A percentile compares a stretch with the other conserved stretches of the same genome.
phyloP scores from a whole-genome alignment of 768 basidiomycete species.

The Hysterangium stoloniferum region DNA sequence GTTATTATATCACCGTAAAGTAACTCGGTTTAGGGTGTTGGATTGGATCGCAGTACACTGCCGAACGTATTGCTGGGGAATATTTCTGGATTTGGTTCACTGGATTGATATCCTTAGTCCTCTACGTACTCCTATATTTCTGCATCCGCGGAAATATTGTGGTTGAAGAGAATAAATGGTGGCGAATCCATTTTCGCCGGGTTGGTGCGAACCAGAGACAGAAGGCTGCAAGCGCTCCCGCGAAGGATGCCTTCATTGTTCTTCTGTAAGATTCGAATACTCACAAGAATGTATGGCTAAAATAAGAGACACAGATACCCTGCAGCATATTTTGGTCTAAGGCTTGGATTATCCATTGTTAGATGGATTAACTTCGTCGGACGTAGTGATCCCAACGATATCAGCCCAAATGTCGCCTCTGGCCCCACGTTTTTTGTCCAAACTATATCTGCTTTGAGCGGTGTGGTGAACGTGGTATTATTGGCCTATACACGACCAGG shows the following conservation, averaged over 20 bases:
- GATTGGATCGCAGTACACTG: slow-evolving; percentile 26
- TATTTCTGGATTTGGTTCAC: slow-evolving; percentile 41
- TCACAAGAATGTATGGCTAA: not conserved
- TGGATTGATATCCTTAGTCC: slow-evolving; percentile 24
- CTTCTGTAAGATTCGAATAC: not conserved
- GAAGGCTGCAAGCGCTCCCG: slow-evolving; percentile 11
- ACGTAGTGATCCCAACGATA: not conserved
- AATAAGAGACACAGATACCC: slow-evolving; percentile 29
- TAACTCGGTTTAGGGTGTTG: too few relatives aligned
- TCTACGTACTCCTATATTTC: slow-evolving; percentile 31
- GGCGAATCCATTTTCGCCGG: slow-evolving; percentile 22
- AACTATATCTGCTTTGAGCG: not conserved
- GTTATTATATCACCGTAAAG: not conserved
- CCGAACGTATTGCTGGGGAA: slow-evolving; percentile 31
- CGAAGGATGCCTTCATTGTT: not conserved
- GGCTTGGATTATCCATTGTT: slow-evolving; percentile 33
- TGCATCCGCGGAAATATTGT: slow-evolving; percentile 29
- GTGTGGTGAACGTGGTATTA: not conserved
- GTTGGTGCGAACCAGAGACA: slow-evolving; percentile 10
- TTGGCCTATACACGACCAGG: not conserved
- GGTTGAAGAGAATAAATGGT: slow-evolving; percentile 25
- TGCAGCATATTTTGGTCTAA: slow-evolving; percentile 27
- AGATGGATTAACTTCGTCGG: slow-evolving; percentile 30
- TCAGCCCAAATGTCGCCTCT: not conserved
- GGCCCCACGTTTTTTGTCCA: not conserved